Evolutionary conservation across 2,329 filamentous ascomycete species (phyloP), one percentile per base, ranked within the genome.

Genomic region (Elsinoe perseae): DNA sequence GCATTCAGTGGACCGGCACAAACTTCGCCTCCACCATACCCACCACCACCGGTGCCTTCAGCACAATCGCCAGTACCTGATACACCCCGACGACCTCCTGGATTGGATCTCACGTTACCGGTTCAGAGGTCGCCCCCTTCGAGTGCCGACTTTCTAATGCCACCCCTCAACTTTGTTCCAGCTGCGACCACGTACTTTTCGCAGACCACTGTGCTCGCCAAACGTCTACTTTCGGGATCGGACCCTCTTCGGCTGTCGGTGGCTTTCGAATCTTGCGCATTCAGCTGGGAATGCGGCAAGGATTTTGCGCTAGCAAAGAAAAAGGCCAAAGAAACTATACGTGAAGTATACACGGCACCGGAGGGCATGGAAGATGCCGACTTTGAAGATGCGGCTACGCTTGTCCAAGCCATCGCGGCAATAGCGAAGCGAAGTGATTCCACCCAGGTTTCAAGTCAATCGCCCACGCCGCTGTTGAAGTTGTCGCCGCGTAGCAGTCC

Each of bases 281-380:
- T 96, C 68, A 75, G 96, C 1, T 96, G 92, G 75, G 93, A 97
- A 67, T 97, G 92, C 66, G 78, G 89, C 2, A 89, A 93, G 67
- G 90, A 97, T 64, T 77, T 81, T 46, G 84, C 91, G 20, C 82
- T 77, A 32, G 90, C 89, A 53, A 80, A 91, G 28, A 80, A 81
- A 55, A 71, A 96, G 12, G 92, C 93, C 9, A 86, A 88, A 64
- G 80, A 84, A 34, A 89, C 91, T 2, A 93, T 97, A 59, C 80
- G 87, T 40, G 89, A 95, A 64, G 92, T 96, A 1, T 96, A 96
- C 67, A 86, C 90, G 57, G 89, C 90, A 1, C 84, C 86, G 54
- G 91, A 96, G 70, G 89, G 88, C 18, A 92, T 97, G 83, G 89
- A 95, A 58, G 91, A 97, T 65, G 89, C 95, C 62, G 95, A 93